Conservation (phyloP, 495 filamentous ascomycete species). For the Podospora pseudopauciseta region DNA sequence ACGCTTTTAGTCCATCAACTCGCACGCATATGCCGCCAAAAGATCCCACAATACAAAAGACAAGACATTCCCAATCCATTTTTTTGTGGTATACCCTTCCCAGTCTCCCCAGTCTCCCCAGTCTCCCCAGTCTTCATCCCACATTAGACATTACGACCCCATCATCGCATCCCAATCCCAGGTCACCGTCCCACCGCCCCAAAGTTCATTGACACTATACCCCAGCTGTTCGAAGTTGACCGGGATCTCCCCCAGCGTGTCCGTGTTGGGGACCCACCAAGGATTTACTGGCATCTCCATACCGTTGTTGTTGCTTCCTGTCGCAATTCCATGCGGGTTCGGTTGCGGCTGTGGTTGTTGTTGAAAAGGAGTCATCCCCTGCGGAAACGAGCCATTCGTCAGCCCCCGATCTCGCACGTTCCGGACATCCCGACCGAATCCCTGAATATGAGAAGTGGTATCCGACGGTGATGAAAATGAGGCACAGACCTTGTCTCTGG, state of each 20-base stretch:
- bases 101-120: neutral
- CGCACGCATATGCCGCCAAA: neutral
- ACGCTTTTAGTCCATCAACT: neutral
- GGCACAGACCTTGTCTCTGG: slow-evolving; percentile 25
- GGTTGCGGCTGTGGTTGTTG: neutral
- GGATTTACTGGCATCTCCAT: slow-evolving; percentile 30
- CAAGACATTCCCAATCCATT: neutral
- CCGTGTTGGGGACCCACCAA: slow-evolving; percentile 32
- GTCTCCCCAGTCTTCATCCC: neutral
- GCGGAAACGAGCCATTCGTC: neutral
- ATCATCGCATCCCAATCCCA: slow-evolving; percentile 21
- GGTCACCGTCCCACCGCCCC: slow-evolving; percentile 29
- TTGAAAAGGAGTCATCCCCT: slow-evolving; percentile 32
- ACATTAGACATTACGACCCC: neutral
- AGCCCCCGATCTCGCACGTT: neutral
- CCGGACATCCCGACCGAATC: neutral
- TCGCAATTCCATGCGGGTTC: neutral
- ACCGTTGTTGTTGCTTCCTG: slow-evolving; percentile 1
- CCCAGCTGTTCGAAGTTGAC: slow-evolving; percentile 31
- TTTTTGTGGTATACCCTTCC: neutral
- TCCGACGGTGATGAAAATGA: neutral
- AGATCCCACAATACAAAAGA: neutral
- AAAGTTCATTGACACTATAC: slow-evolving; percentile 34
- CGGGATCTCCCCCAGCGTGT: slow-evolving; percentile 18
- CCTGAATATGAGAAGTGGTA: neutral